These are phyloP conservation scores for Orbilia ellipsospora DNA, from an alignment of 2,329 filamentous ascomycete species.

Conservation along the genomic window DNA sequence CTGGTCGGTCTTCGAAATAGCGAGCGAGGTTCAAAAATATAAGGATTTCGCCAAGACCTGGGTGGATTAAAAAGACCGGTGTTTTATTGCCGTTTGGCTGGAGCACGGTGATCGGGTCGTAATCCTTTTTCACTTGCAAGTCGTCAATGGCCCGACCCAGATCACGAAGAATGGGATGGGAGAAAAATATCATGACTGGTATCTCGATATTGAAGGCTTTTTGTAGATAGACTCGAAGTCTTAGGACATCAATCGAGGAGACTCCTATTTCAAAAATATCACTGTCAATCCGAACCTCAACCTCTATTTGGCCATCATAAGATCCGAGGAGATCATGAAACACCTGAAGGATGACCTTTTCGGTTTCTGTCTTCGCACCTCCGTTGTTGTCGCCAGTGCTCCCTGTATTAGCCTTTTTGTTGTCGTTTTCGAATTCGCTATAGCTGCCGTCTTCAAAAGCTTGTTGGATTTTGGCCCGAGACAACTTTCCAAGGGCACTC, in stretches of 20 bases:
- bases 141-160: too few relatives aligned
- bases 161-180: too few relatives aligned
- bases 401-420: too few relatives aligned
- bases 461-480: too few relatives aligned
- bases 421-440: too few relatives aligned
- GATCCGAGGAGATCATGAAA: too few relatives aligned
- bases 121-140: constrained; percentile 40
- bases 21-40: constrained; percentile 63
- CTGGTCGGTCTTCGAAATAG: constrained; percentile 63
- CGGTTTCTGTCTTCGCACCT: too few relatives aligned
- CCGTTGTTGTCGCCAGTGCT: too few relatives aligned
- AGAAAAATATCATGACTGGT: too few relatives aligned
- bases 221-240: constrained; percentile 62
- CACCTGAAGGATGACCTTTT: too few relatives aligned
- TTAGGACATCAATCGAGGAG: constrained; percentile 64
- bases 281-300: constrained; percentile 57
- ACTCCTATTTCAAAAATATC: constrained; percentile 61
- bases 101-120: constrained; percentile 63
- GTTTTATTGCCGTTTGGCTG: constrained; percentile 60
- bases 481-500: too few relatives aligned
- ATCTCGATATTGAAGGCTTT: constrained; percentile 55
- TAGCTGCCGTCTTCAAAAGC: too few relatives aligned
- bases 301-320: constrained; percentile 51
- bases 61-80: constrained; percentile 64
- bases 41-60: constrained; percentile 64